A percentile compares a stretch with the other conserved stretches of the same genome.
These are phyloP conservation scores for Sporothrix brunneoviolacea DNA, from an alignment of 2,329 filamentous ascomycete genomes.

Conservation along the genomic window DNA sequence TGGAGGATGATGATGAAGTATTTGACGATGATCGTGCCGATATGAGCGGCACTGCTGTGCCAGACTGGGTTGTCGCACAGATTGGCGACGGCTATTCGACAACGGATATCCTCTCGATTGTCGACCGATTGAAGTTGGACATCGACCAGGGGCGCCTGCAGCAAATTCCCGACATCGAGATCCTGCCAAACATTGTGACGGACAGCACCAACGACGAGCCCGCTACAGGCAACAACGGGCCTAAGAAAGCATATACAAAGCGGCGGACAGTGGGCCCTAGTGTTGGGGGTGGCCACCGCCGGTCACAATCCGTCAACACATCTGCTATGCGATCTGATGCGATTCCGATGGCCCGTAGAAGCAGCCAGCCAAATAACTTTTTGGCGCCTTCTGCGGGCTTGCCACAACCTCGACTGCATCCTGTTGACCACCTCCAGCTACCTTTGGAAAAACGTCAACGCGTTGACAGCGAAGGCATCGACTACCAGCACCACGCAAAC, in stretches of 20 bases:
- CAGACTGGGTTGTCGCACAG: conserved; percentile 42
- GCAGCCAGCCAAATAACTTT: conserved; percentile 14
- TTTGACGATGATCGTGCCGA: conserved; percentile 22
- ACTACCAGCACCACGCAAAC: background rate
- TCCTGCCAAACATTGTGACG: conserved; percentile 44
- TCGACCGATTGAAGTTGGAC: conserved; percentile 38
- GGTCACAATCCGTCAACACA: conserved; percentile 27
- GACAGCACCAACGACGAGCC: conserved; percentile 10
- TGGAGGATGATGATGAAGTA: conserved; percentile 27
- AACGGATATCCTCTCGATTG: conserved; percentile 39
- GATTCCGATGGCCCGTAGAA: conserved; percentile 18
- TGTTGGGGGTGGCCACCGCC: conserved; percentile 20
- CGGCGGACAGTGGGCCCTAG: conserved; percentile 1
- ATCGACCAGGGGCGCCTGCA: conserved; percentile 35
- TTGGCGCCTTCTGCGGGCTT: background rate
- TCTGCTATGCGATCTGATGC: conserved; percentile 14
- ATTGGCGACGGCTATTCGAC: conserved; percentile 44
- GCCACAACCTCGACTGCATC: background rate
- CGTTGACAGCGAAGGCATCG: conserved; percentile 1
- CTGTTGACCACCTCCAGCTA: background rate
- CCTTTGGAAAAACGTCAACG: conserved; percentile 18
- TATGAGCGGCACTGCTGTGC: conserved; percentile 36
- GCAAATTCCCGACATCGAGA: conserved; percentile 53
- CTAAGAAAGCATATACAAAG: conserved; percentile 14
- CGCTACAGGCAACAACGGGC: conserved; percentile 17